phyloP scores from a whole-genome alignment of 495 filamentous ascomycete species.

The Trichoderma erinaceum region DNA sequence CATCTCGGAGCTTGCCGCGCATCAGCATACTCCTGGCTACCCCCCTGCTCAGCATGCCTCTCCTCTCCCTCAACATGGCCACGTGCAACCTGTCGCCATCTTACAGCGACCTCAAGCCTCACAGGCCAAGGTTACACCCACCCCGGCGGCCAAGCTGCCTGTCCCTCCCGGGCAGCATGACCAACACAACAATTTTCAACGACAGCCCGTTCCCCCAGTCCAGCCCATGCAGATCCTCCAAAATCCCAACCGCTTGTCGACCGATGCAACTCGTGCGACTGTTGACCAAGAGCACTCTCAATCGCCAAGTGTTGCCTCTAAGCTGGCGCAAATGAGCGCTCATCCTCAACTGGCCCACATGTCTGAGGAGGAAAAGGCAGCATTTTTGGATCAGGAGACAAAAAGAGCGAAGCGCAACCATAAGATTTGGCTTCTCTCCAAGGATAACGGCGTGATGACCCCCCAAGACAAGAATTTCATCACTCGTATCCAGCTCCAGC shows the following conservation, averaged over 20 bases:
- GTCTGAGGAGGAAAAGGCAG: constrained; percentile 69
- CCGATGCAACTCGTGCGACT: constrained; percentile 31
- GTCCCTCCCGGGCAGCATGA: constrained; percentile 29
- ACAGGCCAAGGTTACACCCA: constrained; percentile 29
- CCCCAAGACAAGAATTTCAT: constrained; percentile 99
- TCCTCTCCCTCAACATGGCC: constrained; percentile 24
- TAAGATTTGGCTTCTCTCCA: constrained; percentile 91
- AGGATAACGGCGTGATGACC: constrained; percentile 96
- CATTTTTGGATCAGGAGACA: constrained; percentile 82
- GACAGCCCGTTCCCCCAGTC: constrained; percentile 40
- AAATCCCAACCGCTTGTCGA: constrained; percentile 40
- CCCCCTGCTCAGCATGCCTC: constrained; percentile 24
- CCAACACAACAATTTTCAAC: constrained; percentile 24
- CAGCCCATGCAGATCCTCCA: constrained; percentile 54
- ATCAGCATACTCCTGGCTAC: constrained; percentile 26
- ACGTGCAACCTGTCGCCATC: constrained; percentile 40
- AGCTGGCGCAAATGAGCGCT: constrained; percentile 45
- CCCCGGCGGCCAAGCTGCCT: constrained; percentile 25
- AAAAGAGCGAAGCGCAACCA: constrained; percentile 96
- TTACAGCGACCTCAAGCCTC: constrained; percentile 40
- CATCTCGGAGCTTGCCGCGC: constrained; percentile 25
- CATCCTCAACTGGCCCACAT: constrained; percentile 71
- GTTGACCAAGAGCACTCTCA: constrained; percentile 30
- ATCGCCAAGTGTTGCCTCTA: constrained; percentile 34
- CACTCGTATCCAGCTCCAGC: constrained; percentile 93